Conservation (phyloP, 176 grass and related monocot genomes). For the Eleusine indica region DNA sequence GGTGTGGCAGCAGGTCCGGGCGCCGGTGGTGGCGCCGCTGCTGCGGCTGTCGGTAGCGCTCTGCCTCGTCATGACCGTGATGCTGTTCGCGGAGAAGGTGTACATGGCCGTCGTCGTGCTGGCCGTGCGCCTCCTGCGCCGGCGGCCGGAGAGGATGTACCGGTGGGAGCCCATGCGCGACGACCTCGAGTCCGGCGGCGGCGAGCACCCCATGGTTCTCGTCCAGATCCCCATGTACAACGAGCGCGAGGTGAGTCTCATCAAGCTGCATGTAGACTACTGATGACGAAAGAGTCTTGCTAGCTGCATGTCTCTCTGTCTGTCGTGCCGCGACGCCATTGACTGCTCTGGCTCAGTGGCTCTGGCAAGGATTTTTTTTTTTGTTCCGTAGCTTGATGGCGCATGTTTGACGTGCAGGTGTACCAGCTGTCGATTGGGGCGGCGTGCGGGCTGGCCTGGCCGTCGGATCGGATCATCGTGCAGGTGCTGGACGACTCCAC, state of each 20-base stretch:
- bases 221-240: slow-evolving; percentile 98
- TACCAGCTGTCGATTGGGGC: slow-evolving; percentile 74
- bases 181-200: slow-evolving; percentile 62
- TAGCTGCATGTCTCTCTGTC: neutral
- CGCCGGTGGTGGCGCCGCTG: slow-evolving; percentile 67
- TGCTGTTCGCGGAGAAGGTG: slow-evolving; percentile 78
- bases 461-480: slow-evolving; percentile 70
- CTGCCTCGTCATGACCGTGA: slow-evolving; percentile 77
- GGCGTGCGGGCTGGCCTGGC: slow-evolving; percentile 65
- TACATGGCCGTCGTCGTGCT: slow-evolving; percentile 69
- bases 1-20: slow-evolving; percentile 61
- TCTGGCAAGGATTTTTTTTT: neutral
- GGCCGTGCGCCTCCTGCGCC: slow-evolving; percentile 45
- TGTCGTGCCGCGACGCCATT: neutral
- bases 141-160: slow-evolving; percentile 55
- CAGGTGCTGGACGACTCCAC: slow-evolving; percentile 93
- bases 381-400: neutral
- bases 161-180: slow-evolving; percentile 58
- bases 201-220: slow-evolving; percentile 74
- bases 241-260: slow-evolving; percentile 65
- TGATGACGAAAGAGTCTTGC: too few relatives aligned
- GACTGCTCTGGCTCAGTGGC: neutral
- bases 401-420: slow-evolving; percentile 38
- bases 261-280: neutral
- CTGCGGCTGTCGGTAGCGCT: slow-evolving; percentile 54